These are phyloP conservation scores for Pyrenophora teres DNA, from an alignment of 2,329 filamentous ascomycete genomes.

Conservation along the genomic window DNA sequence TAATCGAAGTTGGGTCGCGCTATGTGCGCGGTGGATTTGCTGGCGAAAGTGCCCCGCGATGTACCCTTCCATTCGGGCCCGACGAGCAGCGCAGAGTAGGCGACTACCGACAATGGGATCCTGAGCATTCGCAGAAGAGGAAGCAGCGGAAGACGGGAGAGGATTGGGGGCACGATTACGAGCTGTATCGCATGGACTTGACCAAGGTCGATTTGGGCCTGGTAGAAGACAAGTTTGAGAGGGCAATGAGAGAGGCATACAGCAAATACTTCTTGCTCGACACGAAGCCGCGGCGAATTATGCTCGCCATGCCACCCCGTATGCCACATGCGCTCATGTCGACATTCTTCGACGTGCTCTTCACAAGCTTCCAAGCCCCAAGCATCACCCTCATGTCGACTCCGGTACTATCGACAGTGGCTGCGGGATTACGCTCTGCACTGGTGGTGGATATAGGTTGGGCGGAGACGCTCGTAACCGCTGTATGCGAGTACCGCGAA, in stretches of 20 bases:
- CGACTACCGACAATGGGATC: constrained; percentile 75
- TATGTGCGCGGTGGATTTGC: constrained; percentile 83
- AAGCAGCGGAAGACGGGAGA: constrained; percentile 54
- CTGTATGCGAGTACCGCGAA: constrained; percentile 88
- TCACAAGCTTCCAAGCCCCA: constrained; percentile 78
- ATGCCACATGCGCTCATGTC: constrained; percentile 80
- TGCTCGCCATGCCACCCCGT: constrained; percentile 76
- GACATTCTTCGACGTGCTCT: constrained; percentile 75
- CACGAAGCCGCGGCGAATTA: constrained; percentile 73
- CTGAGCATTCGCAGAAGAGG: constrained; percentile 57
- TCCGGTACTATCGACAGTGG: constrained; percentile 73
- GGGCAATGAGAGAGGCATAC: constrained; percentile 78
- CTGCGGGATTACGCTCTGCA: constrained; percentile 83
- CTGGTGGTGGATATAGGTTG: constrained; percentile 90
- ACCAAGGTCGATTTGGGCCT: constrained; percentile 75
- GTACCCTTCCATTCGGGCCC: constrained; percentile 73
- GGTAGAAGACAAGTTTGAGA: constrained; percentile 84
- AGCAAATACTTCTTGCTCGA: constrained; percentile 75
- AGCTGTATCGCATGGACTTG: constrained; percentile 81
- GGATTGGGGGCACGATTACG: constrained; percentile 66
- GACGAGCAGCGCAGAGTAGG: constrained; percentile 77
- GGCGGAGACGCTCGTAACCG: constrained; percentile 84
- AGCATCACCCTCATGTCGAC: constrained; percentile 80
- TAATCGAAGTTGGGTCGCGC: constrained; percentile 82
- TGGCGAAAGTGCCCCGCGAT: constrained; percentile 75